phyloP scores from a whole-genome alignment of 192 early-diverging fungal genomes.

The Geosiphon pyriformis region DNA sequence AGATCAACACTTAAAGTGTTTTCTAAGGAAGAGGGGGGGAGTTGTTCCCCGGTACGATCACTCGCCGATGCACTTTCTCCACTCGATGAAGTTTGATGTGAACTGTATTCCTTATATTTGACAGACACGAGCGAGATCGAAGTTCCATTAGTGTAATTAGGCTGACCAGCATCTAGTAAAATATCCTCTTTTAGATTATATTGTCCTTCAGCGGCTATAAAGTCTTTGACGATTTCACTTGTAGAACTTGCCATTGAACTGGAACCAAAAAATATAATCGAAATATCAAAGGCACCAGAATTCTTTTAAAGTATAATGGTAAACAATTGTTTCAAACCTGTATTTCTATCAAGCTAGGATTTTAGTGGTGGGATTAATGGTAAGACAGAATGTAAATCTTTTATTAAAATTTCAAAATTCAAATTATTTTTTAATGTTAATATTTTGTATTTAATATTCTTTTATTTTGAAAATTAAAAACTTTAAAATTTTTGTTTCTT shows the following conservation, averaged over 20 bases:
- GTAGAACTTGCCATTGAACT: slow-evolving; percentile 15
- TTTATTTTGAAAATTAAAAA: too few species aligned
- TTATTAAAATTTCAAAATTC: too few species aligned
- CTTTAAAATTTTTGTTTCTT: too few species aligned
- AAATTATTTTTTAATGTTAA: too few species aligned
- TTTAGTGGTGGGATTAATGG: too few species aligned
- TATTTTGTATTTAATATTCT: too few species aligned
- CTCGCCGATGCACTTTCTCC: not conserved
- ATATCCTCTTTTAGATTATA: slow-evolving; percentile 46
- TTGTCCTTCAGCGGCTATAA: slow-evolving; percentile 47
- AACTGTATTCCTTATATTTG: slow-evolving; percentile 50
- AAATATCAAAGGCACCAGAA: too few species aligned
- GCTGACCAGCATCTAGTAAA: slow-evolving; percentile 37
- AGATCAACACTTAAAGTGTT: slow-evolving; percentile 30
- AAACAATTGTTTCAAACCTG: too few species aligned
- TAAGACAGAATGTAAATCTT: too few species aligned
- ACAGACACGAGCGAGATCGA: slow-evolving; percentile 46
- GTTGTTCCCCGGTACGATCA: slow-evolving; percentile 25
- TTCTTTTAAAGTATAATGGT: too few species aligned
- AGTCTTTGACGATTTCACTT: slow-evolving; percentile 37
- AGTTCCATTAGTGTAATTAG: slow-evolving; percentile 46
- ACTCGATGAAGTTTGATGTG: slow-evolving; percentile 13
- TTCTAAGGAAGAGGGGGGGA: slow-evolving; percentile 27
- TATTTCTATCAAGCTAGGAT: too few species aligned
- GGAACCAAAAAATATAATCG: too few species aligned